A percentile compares a stretch with the other conserved stretches of the same genome.
phyloP scores from a whole-genome alignment of 2,329 filamentous ascomycete genomes.

The Colletotrichum sp. region DNA sequence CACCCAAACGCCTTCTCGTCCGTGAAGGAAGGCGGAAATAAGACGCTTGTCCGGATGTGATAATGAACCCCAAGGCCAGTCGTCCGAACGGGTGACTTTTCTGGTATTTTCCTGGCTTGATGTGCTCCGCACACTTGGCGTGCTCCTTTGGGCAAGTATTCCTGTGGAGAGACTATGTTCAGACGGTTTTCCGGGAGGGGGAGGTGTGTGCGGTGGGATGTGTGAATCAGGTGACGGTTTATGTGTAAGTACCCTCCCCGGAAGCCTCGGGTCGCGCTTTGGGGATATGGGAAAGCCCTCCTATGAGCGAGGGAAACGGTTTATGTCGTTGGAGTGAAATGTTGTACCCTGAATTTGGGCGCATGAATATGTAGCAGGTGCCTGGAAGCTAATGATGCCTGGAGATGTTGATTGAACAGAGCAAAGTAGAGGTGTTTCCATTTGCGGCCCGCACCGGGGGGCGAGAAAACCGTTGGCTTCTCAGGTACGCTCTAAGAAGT shows the following conservation, averaged over 20 bases:
- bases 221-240: not conserved
- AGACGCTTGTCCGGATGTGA: not conserved
- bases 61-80: not conserved
- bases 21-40: not conserved
- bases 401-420: not conserved
- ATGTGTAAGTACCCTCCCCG: not conserved
- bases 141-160: not conserved
- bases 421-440: not conserved
- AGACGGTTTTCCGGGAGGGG: not conserved
- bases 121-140: not conserved
- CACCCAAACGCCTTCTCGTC: not conserved
- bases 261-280: not conserved
- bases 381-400: not conserved
- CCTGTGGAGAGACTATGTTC: not conserved
- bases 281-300: not conserved
- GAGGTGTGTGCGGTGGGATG: not conserved
- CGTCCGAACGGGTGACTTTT: not conserved
- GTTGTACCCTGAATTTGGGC: rapidly evolving
- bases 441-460: not conserved
- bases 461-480: not conserved
- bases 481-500: not conserved
- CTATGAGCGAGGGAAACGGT: not conserved
- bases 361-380: not conserved
- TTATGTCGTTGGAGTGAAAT: not conserved
- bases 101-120: not conserved